Percentiles rank a stretch among this genome's conserved stretches.
These are phyloP conservation scores for Pyrrhoderma lamaoense DNA, from an alignment of 1,284 basidiomycete species.

Conservation along the genomic window DNA sequence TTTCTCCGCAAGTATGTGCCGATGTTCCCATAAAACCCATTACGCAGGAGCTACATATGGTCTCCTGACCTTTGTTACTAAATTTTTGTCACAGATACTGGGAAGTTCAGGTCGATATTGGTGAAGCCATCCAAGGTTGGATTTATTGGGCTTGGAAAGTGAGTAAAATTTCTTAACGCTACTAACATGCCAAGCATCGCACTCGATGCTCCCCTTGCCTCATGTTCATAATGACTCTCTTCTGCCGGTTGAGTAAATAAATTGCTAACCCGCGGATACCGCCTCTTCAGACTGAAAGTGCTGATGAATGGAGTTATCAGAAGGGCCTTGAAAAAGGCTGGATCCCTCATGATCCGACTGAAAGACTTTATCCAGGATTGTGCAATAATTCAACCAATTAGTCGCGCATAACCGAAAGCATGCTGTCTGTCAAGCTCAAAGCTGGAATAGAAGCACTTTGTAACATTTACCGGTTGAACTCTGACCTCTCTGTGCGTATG, in stretches of 20 bases:
- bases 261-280: not conserved
- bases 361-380: constrained; percentile 53
- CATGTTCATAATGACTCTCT: no score
- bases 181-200: constrained; percentile 1
- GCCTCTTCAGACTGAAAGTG: constrained; percentile 46
- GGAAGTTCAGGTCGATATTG: constrained; percentile 68
- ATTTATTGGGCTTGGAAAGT: constrained; percentile 84
- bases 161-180: constrained; percentile 16
- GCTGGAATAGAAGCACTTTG: no score
- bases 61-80: not conserved
- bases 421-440: no score
- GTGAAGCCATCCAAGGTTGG: constrained; percentile 67
- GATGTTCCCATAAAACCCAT: not conserved
- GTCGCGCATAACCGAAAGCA: no score
- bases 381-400: constrained; percentile 33
- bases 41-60: not conserved
- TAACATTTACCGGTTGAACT: no score
- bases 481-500: no score
- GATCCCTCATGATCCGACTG: constrained; percentile 60
- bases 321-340: constrained; percentile 62
- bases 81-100: constrained; percentile 45
- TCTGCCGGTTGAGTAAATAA: not conserved
- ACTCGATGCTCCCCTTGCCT: not conserved
- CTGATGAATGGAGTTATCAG: constrained; percentile 73
- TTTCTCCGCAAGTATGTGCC: constrained; percentile 44